Percentiles rank a stretch among this genome's conserved stretches.
Evolutionary conservation across 2,329 filamentous ascomycete species (phyloP).

Genomic region (Harringtonia lauricola): DNA sequence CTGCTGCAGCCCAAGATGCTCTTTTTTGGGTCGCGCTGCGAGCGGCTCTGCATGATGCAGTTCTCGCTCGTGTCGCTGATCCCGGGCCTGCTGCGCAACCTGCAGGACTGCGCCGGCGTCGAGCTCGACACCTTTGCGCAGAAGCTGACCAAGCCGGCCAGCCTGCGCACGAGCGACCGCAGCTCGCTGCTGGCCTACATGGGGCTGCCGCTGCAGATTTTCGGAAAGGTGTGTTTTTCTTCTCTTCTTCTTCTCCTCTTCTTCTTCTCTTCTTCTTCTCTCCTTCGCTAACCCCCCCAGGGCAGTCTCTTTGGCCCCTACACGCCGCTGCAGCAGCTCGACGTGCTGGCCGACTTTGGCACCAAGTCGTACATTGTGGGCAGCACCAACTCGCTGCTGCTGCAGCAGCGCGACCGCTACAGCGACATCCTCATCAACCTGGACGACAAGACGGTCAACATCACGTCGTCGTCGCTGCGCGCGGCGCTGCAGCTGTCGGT

Average conservation of each 20-base stretch:
- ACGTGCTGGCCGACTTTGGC: constrained; percentile 82
- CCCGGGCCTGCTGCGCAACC: constrained; percentile 76
- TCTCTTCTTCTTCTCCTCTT: constrained; percentile 27
- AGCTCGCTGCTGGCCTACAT: constrained; percentile 85
- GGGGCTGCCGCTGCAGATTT: constrained; percentile 89
- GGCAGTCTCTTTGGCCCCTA: constrained; percentile 94
- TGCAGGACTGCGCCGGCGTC: constrained; percentile 96
- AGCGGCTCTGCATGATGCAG: constrained; percentile 94
- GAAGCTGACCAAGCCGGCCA: constrained; percentile 65
- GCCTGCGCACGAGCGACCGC: constrained; percentile 82
- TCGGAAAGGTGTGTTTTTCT: too few relatives aligned
- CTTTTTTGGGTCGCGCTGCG: constrained; percentile 95
- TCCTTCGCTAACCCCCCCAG: too few relatives aligned
- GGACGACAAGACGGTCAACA: constrained; percentile 76
- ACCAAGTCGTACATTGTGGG: constrained; percentile 97
- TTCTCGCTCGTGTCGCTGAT: constrained; percentile 94
- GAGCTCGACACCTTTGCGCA: constrained; percentile 76
- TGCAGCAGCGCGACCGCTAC: constrained; percentile 92
- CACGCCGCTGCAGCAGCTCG: constrained; percentile 84
- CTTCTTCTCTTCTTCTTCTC: not conserved
- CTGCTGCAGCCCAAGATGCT: constrained; percentile 98
- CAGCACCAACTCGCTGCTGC: constrained; percentile 85
- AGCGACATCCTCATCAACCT: constrained; percentile 95
- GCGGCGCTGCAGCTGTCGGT: constrained; percentile 67
- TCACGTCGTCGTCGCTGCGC: constrained; percentile 70